phyloP scores from a whole-genome alignment of 2,329 filamentous ascomycete species.

The Hypoxylon sp. region DNA sequence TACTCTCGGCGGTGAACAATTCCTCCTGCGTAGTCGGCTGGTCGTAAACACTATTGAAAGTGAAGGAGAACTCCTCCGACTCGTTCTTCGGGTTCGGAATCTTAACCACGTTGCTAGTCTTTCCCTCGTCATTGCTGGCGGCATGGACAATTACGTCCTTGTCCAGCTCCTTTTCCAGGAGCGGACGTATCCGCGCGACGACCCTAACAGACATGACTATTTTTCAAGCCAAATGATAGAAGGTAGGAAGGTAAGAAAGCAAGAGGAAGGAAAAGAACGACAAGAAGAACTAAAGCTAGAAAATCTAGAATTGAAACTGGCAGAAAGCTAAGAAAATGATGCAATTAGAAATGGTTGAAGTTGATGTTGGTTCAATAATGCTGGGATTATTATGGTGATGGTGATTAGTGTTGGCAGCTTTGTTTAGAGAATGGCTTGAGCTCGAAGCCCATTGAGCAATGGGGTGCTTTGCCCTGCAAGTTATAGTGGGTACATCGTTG shows the following conservation, averaged over 20 bases:
- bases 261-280: neutral
- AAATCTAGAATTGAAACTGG: neutral
- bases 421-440: conserved; percentile 32
- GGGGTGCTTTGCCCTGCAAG: conserved; percentile 13
- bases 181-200: conserved; percentile 87
- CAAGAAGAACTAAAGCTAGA: neutral
- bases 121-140: conserved; percentile 68
- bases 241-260: conserved; percentile 13
- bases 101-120: conserved; percentile 74
- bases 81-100: conserved; percentile 96
- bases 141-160: conserved; percentile 85
- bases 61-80: conserved; percentile 88
- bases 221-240: too few relatives aligned
- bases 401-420: conserved; percentile 2
- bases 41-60: conserved; percentile 94
- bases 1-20: conserved; percentile 89
- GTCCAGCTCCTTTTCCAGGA: conserved; percentile 85
- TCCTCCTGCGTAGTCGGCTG: conserved; percentile 81
- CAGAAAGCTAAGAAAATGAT: conserved; percentile 10
- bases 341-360: conserved; percentile 15
- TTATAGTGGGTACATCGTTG: conserved; percentile 23
- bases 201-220: conserved; percentile 75
- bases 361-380: conserved; percentile 17
- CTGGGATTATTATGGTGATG: conserved; percentile 19
- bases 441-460: conserved; percentile 33